Evolutionary conservation across 2,329 filamentous ascomycete species (phyloP).

Genomic region (Curvularia verruculosa): DNA sequence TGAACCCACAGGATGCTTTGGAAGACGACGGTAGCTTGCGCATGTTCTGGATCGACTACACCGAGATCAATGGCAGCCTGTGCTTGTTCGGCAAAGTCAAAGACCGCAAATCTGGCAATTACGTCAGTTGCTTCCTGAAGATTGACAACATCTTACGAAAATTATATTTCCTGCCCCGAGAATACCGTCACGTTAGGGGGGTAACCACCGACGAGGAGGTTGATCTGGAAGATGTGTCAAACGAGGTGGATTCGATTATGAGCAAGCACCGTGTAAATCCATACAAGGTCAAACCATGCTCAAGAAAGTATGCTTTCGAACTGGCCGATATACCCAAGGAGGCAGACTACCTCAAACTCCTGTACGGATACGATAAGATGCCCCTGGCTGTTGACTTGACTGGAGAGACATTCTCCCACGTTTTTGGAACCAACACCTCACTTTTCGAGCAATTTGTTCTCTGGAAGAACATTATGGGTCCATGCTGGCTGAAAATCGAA

Average conservation of each 20-base stretch:
- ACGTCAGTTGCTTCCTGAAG: conserved; percentile 94
- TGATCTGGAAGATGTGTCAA: conserved; percentile 86
- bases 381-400: conserved; percentile 70
- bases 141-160: conserved; percentile 93
- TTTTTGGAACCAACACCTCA: conserved; percentile 91
- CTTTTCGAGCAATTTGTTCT: conserved; percentile 98
- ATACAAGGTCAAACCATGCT: conserved; percentile 92
- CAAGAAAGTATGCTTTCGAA: conserved; percentile 95
- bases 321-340: conserved; percentile 85
- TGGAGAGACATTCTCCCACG: conserved; percentile 90
- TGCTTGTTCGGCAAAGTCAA: conserved; percentile 96
- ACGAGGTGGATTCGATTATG: conserved; percentile 89
- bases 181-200: conserved; percentile 64
- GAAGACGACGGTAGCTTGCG: conserved; percentile 89
- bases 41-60: conserved; percentile 98
- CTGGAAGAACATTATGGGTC: conserved; percentile 99
- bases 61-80: conserved; percentile 86
- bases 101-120: conserved; percentile 78
- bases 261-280: conserved; percentile 81
- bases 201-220: conserved; percentile 77
- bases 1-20: conserved; percentile 82
- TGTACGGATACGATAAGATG: conserved; percentile 91
- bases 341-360: conserved; percentile 88
- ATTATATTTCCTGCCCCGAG: conserved; percentile 87
- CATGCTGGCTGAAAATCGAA: conserved; percentile 93